Conservation (phyloP, 2,329 filamentous ascomycete genomes). For the Cladorrhinum sp. region DNA sequence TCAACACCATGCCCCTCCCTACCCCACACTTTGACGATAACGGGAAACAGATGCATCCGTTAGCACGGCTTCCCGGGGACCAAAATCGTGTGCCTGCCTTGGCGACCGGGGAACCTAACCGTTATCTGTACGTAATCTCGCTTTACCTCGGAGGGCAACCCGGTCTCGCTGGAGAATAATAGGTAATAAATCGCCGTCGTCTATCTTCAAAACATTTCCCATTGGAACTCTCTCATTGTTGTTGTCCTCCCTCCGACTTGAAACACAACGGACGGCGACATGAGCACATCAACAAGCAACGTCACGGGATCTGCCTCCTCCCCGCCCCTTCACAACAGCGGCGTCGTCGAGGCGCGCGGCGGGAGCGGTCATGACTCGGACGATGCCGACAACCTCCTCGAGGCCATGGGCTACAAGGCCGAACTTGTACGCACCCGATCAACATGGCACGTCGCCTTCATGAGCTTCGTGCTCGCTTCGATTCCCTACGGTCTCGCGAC, state of each 20-base stretch:
- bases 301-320: neutral
- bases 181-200: neutral
- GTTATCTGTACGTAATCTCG: conserved; percentile 11
- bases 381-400: conserved; percentile 58
- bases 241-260: too few species aligned
- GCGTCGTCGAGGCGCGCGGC: neutral
- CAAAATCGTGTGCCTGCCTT: neutral
- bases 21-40: neutral
- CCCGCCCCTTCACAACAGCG: neutral
- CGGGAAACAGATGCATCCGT: neutral
- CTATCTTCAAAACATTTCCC: neutral
- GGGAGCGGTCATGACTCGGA: conserved; percentile 19
- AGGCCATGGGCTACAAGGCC: conserved; percentile 63
- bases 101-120: neutral
- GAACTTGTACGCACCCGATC: conserved; percentile 64
- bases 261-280: neutral
- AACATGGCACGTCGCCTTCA: conserved; percentile 68
- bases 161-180: too few species aligned
- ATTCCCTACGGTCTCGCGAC: conserved; percentile 73
- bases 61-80: neutral
- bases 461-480: conserved; percentile 72
- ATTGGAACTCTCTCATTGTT: too few species aligned
- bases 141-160: neutral
- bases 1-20: neutral
- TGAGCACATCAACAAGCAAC: neutral